Conservation (phyloP, 2,329 filamentous ascomycete genomes). For the Arachnopeziza araneosa region DNA sequence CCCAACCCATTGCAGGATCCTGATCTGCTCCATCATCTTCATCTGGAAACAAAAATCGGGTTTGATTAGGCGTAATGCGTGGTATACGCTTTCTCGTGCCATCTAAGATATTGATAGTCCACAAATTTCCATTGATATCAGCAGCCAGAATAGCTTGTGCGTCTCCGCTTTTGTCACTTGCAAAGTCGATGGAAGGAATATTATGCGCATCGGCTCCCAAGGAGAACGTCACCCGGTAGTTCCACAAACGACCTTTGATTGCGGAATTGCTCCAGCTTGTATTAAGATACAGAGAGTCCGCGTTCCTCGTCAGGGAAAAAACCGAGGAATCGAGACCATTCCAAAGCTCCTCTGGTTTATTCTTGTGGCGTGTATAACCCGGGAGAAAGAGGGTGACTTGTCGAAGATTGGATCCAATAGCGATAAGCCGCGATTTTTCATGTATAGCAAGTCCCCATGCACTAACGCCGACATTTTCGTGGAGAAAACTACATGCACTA, state of each 20-base stretch:
- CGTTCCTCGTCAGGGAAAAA: neutral
- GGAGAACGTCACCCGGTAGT: constrained; percentile 10
- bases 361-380: neutral
- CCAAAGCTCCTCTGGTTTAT: neutral
- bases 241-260: neutral
- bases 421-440: constrained; percentile 73
- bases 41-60: neutral
- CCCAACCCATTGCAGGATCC: neutral
- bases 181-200: constrained; percentile 28
- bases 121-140: constrained; percentile 23
- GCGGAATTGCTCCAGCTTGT: neutral
- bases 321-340: neutral
- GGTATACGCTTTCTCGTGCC: neutral
- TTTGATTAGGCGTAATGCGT: neutral
- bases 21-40: neutral
- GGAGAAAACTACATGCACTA: constrained; percentile 50
- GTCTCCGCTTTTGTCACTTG: constrained; percentile 14
- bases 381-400: constrained; percentile 46
- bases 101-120: neutral
- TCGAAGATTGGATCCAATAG: constrained; percentile 71
- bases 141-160: constrained; percentile 22
- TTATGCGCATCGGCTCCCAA: constrained; percentile 18
- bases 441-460: constrained; percentile 86
- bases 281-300: neutral
- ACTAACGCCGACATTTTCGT: constrained; percentile 67